Conservation (phyloP, 2,329 filamentous ascomycete species). For the Albifimbria verrucaria region DNA sequence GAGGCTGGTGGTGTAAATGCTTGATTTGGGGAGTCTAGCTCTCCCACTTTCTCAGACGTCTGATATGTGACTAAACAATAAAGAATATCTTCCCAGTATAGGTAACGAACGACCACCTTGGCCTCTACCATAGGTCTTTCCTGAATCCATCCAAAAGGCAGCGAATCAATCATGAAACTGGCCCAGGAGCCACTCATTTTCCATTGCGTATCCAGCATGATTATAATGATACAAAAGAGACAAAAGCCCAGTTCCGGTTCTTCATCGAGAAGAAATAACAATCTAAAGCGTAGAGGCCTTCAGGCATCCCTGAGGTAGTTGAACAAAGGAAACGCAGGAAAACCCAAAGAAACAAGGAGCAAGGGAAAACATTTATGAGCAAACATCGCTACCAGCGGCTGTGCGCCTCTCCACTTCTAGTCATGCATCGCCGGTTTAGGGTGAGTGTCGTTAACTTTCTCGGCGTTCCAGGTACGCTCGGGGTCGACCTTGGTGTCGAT, state of each 20-base stretch:
- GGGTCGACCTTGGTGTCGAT: conserved; percentile 24
- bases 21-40: neutral
- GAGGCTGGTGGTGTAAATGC: no score
- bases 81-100: no score
- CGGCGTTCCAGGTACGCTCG: conserved; percentile 3
- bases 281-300: conserved; percentile 21
- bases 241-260: conserved; percentile 19
- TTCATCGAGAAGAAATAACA: conserved; percentile 31
- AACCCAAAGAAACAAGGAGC: no score
- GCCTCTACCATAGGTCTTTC: no score
- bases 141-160: no score
- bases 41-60: neutral
- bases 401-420: conserved; percentile 14
- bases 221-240: neutral
- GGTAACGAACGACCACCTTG: no score
- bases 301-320: no score
- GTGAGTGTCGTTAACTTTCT: conserved; percentile 14
- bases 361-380: neutral
- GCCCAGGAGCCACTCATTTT: no score
- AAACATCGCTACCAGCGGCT: conserved; percentile 7
- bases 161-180: no score
- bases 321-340: no score
- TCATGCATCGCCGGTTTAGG: conserved; percentile 11
- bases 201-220: neutral
- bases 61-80: neutral